A percentile compares a stretch with the other conserved stretches of the same genome.
phyloP scores from a whole-genome alignment of 495 filamentous ascomycete genomes.

The Aspergillus hancockii region DNA sequence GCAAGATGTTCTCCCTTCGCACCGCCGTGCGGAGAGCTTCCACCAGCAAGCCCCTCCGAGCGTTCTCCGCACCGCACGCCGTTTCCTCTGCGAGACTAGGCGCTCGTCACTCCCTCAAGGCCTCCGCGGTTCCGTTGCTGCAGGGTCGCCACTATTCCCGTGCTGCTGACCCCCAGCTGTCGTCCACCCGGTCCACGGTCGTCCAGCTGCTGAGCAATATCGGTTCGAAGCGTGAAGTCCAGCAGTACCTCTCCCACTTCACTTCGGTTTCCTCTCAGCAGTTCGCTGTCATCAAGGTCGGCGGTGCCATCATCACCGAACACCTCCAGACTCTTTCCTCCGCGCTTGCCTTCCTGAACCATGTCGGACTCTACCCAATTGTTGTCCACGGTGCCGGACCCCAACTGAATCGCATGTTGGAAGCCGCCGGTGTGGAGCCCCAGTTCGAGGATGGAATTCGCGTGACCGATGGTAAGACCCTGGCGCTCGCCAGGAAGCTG shows the following conservation, averaged over 20 bases:
- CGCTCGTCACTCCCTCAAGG: conserved; percentile 27
- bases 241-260: conserved; percentile 98
- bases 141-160: conserved; percentile 50
- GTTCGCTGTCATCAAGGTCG: conserved; percentile 99
- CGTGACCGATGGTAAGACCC: conserved; percentile 93
- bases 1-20: conserved; percentile 52
- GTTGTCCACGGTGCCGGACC: conserved; percentile 96
- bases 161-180: conserved; percentile 46
- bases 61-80: conserved; percentile 47
- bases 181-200: conserved; percentile 80
- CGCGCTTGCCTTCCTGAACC: conserved; percentile 87
- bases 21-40: conserved; percentile 54
- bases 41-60: conserved; percentile 45
- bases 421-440: conserved; percentile 90
- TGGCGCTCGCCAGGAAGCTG: conserved; percentile 84
- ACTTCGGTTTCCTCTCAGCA: conserved; percentile 95
- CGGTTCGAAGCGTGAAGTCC: conserved; percentile 93
- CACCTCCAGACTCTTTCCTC: conserved; percentile 87
- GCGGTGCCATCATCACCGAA: conserved; percentile 95
- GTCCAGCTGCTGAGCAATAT: conserved; percentile 95
- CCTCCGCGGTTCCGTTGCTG: conserved; percentile 30
- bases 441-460: conserved; percentile 96
- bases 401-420: conserved; percentile 91
- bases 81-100: conserved; percentile 34
- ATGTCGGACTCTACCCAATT: conserved; percentile 93